phyloP scores from a whole-genome alignment of 805 yeast species.

The Candida corydali region DNA sequence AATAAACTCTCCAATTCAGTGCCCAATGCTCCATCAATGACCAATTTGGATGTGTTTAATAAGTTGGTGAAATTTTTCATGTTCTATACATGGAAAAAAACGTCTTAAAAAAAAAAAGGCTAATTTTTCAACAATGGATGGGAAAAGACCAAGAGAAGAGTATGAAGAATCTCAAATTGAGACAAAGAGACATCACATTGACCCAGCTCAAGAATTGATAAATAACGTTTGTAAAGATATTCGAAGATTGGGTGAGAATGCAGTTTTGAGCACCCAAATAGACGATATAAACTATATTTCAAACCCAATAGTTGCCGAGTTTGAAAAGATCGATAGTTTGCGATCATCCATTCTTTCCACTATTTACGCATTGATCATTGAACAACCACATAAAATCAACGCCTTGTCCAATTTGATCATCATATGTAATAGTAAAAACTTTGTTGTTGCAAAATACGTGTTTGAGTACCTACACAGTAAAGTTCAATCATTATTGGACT shows the following conservation, averaged over 20 bases:
- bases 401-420: slow-evolving; percentile 66
- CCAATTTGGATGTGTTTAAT: slow-evolving; percentile 8
- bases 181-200: slow-evolving; percentile 33
- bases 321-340: slow-evolving; percentile 58
- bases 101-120: neutral
- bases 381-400: slow-evolving; percentile 88
- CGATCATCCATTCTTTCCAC: slow-evolving; percentile 59
- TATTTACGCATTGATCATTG: slow-evolving; percentile 64
- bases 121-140: slow-evolving; percentile 10
- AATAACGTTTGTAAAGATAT: slow-evolving; percentile 43
- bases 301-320: slow-evolving; percentile 61
- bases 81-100: neutral
- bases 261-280: slow-evolving; percentile 34
- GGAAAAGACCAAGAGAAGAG: slow-evolving; percentile 26
- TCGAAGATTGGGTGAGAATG: slow-evolving; percentile 40
- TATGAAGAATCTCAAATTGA: slow-evolving; percentile 13
- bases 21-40: slow-evolving; percentile 62
- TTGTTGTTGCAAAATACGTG: slow-evolving; percentile 63
- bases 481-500: slow-evolving; percentile 52
- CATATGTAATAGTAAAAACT: slow-evolving; percentile 59
- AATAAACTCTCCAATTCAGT: slow-evolving; percentile 55
- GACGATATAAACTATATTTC: slow-evolving; percentile 62
- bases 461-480: slow-evolving; percentile 65
- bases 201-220: slow-evolving; percentile 38
- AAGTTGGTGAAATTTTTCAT: slow-evolving; percentile 8